Percentiles rank a stretch among this genome's conserved stretches.
phyloP scores from a whole-genome alignment of 805 yeast genomes.

The Limtongozyma cylindracea region DNA sequence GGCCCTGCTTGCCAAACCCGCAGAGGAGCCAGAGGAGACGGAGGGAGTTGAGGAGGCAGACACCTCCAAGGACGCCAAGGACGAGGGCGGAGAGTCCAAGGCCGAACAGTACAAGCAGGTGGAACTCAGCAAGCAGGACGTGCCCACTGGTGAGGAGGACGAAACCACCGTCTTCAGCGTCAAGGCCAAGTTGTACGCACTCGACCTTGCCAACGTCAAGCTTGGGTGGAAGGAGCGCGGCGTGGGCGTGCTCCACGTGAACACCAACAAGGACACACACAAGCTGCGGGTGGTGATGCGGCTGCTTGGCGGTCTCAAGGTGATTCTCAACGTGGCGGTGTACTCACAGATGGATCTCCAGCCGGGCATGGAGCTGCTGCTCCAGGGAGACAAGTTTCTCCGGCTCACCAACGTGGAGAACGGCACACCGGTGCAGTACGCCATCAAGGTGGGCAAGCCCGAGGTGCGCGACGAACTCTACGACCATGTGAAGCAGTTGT shows the following conservation, averaged over 20 bases:
- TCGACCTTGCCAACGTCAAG: conserved; percentile 35
- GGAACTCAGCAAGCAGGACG: conserved; percentile 24
- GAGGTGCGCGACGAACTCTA: too few species aligned
- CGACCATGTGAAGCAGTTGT: too few species aligned
- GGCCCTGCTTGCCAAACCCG: too few species aligned
- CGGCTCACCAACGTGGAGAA: conserved; percentile 33
- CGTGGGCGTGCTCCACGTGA: conserved; percentile 66
- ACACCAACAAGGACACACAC: conserved; percentile 14
- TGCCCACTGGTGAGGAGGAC: conserved; percentile 76
- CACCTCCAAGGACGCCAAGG: conserved; percentile 4
- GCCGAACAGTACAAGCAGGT: conserved; percentile 23
- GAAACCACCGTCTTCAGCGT: conserved; percentile 46
- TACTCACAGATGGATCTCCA: too few species aligned
- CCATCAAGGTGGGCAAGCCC: conserved; percentile 74
- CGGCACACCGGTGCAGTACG: conserved; percentile 41
- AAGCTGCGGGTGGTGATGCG: conserved; percentile 70
- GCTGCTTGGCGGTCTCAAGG: conserved; percentile 63
- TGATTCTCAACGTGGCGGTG: conserved; percentile 63
- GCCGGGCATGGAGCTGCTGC: too few species aligned
- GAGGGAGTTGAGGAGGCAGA: conserved; percentile 3
- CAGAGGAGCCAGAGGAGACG: conserved; percentile 8
- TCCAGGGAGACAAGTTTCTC: too few species aligned
- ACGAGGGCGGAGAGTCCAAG: conserved; percentile 4
- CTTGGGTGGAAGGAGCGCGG: conserved; percentile 96
- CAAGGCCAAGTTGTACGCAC: conserved; percentile 55